phyloP scores from a whole-genome alignment of 2,329 filamentous ascomycete species.

The Exophiala aquamarina region DNA sequence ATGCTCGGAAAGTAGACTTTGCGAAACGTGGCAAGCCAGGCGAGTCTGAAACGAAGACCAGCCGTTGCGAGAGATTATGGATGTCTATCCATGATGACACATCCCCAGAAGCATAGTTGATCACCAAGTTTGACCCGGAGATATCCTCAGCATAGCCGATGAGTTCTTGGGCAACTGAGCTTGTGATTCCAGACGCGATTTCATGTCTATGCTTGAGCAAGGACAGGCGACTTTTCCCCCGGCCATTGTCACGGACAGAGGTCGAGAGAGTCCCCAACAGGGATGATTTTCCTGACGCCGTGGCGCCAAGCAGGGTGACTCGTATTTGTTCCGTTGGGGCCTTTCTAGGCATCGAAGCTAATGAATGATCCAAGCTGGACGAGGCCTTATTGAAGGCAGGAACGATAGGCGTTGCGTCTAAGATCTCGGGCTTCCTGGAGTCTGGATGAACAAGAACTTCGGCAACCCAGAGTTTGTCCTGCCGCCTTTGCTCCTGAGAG shows the following conservation, averaged over 20 bases:
- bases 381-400: neutral
- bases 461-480: constrained; percentile 74
- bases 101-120: constrained; percentile 81
- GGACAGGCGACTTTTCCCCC: constrained; percentile 84
- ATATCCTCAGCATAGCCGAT: constrained; percentile 67
- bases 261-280: constrained; percentile 85
- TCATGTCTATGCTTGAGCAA: constrained; percentile 92
- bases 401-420: constrained; percentile 1
- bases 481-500: constrained; percentile 25
- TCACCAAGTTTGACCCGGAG: constrained; percentile 21
- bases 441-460: constrained; percentile 86
- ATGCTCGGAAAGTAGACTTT: constrained; percentile 80
- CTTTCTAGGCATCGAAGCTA: constrained; percentile 27
- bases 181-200: constrained; percentile 86
- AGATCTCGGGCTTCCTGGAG: constrained; percentile 10
- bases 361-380: neutral
- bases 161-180: constrained; percentile 90
- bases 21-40: constrained; percentile 88
- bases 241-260: constrained; percentile 84
- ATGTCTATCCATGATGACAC: constrained; percentile 94
- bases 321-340: constrained; percentile 73
- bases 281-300: constrained; percentile 89
- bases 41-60: constrained; percentile 89
- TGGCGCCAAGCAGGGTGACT: constrained; percentile 83
- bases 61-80: constrained; percentile 73